Conservation (phyloP, 768 basidiomycete genomes). For the Amanita phalloides region DNA sequence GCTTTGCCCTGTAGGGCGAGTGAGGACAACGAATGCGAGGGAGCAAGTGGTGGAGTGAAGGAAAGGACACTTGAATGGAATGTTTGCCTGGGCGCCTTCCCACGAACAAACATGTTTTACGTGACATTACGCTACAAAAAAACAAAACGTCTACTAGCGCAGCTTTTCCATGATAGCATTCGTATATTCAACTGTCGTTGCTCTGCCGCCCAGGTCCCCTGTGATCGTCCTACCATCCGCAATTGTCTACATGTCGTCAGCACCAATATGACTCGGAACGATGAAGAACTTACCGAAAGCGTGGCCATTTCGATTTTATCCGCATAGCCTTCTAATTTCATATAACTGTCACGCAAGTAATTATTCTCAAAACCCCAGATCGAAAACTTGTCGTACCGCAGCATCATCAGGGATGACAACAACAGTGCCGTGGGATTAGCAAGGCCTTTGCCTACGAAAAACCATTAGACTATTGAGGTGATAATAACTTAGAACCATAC, state of each 20-base stretch:
- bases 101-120: slow-evolving; percentile 16
- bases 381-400: slow-evolving; percentile 47
- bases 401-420: slow-evolving; percentile 94
- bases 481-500: slow-evolving; percentile 23
- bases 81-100: slow-evolving; percentile 24
- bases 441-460: slow-evolving; percentile 61
- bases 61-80: slow-evolving; percentile 33
- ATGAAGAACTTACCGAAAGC: slow-evolving; percentile 53
- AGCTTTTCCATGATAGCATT: slow-evolving; percentile 76
- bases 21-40: slow-evolving; percentile 52
- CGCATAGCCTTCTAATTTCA: slow-evolving; percentile 80
- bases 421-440: slow-evolving; percentile 99
- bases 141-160: slow-evolving; percentile 16
- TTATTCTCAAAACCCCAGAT: slow-evolving; percentile 9
- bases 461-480: not conserved
- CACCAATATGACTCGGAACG: slow-evolving; percentile 77
- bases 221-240: slow-evolving; percentile 95
- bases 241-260: slow-evolving; percentile 80
- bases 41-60: slow-evolving; percentile 35
- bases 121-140: slow-evolving; percentile 1
- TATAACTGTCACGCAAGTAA: slow-evolving; percentile 51
- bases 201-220: slow-evolving; percentile 90
- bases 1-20: slow-evolving; percentile 90
- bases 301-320: slow-evolving; percentile 87
- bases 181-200: slow-evolving; percentile 85